Percentiles rank a stretch among this genome's conserved stretches.
phyloP scores from a whole-genome alignment of 1,284 basidiomycete species.

The Uromyces viciae-fabae region DNA sequence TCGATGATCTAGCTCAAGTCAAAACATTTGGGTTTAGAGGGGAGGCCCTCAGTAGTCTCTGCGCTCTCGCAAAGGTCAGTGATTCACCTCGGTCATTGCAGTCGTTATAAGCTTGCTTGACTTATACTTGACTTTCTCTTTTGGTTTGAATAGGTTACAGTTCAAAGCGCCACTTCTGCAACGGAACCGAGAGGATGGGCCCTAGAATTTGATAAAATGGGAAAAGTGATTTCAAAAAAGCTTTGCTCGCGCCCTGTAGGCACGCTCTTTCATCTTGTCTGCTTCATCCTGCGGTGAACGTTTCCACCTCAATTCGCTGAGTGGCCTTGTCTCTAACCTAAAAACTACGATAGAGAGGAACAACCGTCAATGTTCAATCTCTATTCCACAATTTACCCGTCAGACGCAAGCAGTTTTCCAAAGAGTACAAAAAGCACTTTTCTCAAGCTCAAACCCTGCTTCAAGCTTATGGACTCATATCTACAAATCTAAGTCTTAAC shows the following conservation, averaged over 20 bases:
- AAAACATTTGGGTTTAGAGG: conserved; percentile 92
- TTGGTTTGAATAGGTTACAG: conserved; percentile 8
- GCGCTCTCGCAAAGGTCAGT: conserved; percentile 67
- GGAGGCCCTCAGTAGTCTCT: conserved; percentile 89
- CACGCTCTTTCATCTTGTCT: conserved; percentile 49
- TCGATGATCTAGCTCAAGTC: conserved; percentile 70
- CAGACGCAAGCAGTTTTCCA: conserved; percentile 82
- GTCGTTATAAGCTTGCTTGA: not conserved
- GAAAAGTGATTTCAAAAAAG: conserved; percentile 43
- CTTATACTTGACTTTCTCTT: not conserved
- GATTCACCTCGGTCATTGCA: not conserved
- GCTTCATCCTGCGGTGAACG: conserved; percentile 49
- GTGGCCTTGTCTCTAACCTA: conserved; percentile 54
- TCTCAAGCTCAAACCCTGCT: conserved; percentile 76
- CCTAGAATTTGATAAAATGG: conserved; percentile 41
- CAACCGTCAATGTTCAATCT: conserved; percentile 70
- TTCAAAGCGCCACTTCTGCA: conserved; percentile 32
- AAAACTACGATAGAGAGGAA: conserved; percentile 66
- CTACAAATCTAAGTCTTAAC: conserved; percentile 65
- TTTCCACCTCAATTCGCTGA: conserved; percentile 48
- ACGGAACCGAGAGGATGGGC: conserved; percentile 43
- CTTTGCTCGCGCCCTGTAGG: conserved; percentile 36
- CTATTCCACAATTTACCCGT: conserved; percentile 83
- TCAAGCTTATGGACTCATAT: conserved; percentile 82
- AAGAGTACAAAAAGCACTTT: conserved; percentile 85